A percentile compares a stretch with the other conserved stretches of the same genome.
Evolutionary conservation across 345 rosid species (phyloP).

Genomic region (Heritiera littoralis): DNA sequence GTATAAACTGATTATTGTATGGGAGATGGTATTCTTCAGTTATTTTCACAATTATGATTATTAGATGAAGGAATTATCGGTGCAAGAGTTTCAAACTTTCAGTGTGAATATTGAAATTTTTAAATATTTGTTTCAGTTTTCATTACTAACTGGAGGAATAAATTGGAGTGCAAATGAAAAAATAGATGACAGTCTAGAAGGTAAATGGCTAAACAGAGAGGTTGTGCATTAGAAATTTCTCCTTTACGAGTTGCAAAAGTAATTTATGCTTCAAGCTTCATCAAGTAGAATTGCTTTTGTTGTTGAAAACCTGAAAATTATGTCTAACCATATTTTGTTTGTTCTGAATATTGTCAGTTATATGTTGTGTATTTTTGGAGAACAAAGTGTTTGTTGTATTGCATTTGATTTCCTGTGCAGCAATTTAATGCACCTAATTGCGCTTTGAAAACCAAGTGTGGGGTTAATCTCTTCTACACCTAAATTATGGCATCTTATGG

Average conservation of each 20-base stretch:
- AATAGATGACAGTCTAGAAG: neutral
- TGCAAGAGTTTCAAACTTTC: neutral
- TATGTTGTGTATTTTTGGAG: neutral
- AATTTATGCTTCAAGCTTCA: neutral
- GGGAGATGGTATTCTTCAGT: neutral
- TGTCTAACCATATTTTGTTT: neutral
- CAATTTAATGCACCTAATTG: neutral
- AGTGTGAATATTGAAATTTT: neutral
- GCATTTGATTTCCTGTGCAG: too few relatives aligned
- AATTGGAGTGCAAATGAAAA: neutral
- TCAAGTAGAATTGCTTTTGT: neutral
- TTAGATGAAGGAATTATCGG: neutral
- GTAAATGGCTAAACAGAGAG: neutral
- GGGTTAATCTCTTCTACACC: neutral
- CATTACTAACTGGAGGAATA: neutral
- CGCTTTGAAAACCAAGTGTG: neutral
- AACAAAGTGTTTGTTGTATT: too few relatives aligned
- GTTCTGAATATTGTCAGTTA: neutral
- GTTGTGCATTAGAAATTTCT: neutral
- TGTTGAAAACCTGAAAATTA: neutral
- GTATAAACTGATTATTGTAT: neutral
- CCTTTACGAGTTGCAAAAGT: neutral
- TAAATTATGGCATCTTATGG: too few relatives aligned
- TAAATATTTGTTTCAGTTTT: neutral
- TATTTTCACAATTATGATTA: neutral